Evolutionary conservation across 495 filamentous ascomycete genomes (phyloP), one percentile per base, ranked within the genome.

Genomic region (Xylaria longipes): DNA sequence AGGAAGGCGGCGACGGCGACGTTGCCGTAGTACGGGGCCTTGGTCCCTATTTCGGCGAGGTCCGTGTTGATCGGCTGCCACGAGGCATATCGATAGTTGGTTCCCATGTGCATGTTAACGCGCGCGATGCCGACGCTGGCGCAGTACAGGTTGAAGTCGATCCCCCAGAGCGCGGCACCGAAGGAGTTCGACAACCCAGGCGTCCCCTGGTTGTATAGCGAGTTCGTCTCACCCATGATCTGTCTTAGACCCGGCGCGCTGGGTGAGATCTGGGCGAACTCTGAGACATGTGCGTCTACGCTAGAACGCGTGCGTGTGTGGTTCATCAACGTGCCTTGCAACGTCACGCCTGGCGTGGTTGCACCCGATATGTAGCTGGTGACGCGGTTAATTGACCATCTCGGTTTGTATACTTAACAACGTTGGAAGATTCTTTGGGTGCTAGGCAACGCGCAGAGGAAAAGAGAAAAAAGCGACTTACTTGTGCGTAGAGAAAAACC

Each of bases 81-180:
- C 60, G 71, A 70, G 14, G 72, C 75, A 58, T 79, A 79, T n/a
- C 90, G 85, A 76, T 89, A 91, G 77, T 90, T 81, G 43, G 87
- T 89, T 9, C 89, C 89, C 81, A 87, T 84, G 76, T 93, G 91
- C 87, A 92, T 90, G 74, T 91, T 88, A 8, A 89, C 83, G 56
- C 89, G 84, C 15, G 80, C 79, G 82, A 92, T 89, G 39, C 85
- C 86, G 9, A 84, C 83, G 11, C 84, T 80, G 4, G 89, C 91
- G 62, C 84, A 83, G 74, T 86, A 87, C 20, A 91, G 82, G 73
- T 87, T 87, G 82, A 91, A 92, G 76, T 93, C 90, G 14, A 91
- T 75, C 43, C 82, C 87, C 91, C 91, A 93, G 39, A 92, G 87
- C 0, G 91, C 89, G 15, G 91, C 90, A 57, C 91, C 91, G 78